phyloP scores from a whole-genome alignment of 2,329 filamentous ascomycete genomes.

The Trichophyton rubrum region DNA sequence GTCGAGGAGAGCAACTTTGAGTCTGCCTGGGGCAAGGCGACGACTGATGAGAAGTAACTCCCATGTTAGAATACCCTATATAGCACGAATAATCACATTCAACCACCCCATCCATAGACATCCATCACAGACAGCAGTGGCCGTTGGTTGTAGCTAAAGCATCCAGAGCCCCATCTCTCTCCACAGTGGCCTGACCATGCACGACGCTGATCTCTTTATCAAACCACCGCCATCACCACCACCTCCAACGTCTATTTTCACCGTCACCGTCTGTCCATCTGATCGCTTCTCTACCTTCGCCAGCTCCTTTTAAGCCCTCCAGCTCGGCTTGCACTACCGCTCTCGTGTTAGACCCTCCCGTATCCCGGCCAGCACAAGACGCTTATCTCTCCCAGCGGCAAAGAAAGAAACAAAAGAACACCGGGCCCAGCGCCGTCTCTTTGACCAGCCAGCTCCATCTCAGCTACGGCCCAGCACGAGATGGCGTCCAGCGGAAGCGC shows the following conservation, averaged over 20 bases:
- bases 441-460: too few species aligned
- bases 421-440: too few species aligned
- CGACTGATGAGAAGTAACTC: background rate
- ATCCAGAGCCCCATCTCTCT: background rate
- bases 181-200: too few species aligned
- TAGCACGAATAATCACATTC: background rate
- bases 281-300: background rate
- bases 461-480: background rate
- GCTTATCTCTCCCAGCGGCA: background rate
- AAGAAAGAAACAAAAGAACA: background rate
- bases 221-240: too few species aligned
- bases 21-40: conserved; percentile 13
- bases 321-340: background rate
- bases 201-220: too few species aligned
- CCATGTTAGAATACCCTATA: background rate
- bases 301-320: too few species aligned
- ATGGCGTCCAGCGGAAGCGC: background rate
- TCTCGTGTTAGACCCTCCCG: background rate
- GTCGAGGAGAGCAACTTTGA: conserved; percentile 8
- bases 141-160: background rate
- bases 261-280: background rate
- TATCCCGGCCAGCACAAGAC: background rate
- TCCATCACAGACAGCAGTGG: background rate
- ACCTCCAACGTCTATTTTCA: too few species aligned
- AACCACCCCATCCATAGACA: background rate